Evolutionary conservation across 345 rosid genomes (phyloP).

Genomic region (Citrus reticulata): DNA sequence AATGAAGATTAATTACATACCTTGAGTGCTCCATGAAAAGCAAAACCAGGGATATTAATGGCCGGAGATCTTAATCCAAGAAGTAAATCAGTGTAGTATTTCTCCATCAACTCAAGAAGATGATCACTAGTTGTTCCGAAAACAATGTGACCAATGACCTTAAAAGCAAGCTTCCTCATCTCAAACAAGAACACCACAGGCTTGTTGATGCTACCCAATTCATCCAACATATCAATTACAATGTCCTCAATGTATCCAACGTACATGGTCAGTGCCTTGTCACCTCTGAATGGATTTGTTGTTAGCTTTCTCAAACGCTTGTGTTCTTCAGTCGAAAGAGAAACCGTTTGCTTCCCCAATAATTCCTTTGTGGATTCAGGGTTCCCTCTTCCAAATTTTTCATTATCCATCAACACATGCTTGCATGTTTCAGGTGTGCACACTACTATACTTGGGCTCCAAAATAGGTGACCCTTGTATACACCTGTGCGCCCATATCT

Average conservation of each 20-base stretch:
- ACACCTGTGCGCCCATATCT: conserved; percentile 29
- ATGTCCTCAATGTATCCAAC: conserved; percentile 21
- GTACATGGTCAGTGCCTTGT: conserved; percentile 31
- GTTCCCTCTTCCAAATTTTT: neutral
- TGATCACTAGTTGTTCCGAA: neutral
- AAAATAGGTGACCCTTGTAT: conserved; percentile 27
- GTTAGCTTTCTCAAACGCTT: conserved; percentile 36
- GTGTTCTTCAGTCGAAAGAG: conserved; percentile 32
- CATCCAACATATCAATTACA: neutral
- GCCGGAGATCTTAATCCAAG: conserved; percentile 36
- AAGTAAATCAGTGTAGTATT: conserved; percentile 1
- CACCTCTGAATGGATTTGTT: conserved; percentile 30
- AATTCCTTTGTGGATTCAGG: conserved; percentile 29
- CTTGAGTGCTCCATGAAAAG: conserved; percentile 29
- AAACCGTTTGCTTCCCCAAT: conserved; percentile 33
- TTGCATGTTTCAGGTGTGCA: conserved; percentile 23
- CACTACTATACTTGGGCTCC: conserved; percentile 26
- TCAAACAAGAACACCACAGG: neutral
- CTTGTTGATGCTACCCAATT: neutral
- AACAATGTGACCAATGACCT: neutral
- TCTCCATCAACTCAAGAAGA: neutral
- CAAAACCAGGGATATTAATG: conserved; percentile 45
- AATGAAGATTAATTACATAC: neutral
- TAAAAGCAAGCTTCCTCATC: conserved; percentile 1
- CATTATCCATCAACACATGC: conserved; percentile 25